A percentile compares a stretch with the other conserved stretches of the same genome.
Conservation (phyloP, 2,329 filamentous ascomycete genomes). For the Lasiodiplodia theobromae region DNA sequence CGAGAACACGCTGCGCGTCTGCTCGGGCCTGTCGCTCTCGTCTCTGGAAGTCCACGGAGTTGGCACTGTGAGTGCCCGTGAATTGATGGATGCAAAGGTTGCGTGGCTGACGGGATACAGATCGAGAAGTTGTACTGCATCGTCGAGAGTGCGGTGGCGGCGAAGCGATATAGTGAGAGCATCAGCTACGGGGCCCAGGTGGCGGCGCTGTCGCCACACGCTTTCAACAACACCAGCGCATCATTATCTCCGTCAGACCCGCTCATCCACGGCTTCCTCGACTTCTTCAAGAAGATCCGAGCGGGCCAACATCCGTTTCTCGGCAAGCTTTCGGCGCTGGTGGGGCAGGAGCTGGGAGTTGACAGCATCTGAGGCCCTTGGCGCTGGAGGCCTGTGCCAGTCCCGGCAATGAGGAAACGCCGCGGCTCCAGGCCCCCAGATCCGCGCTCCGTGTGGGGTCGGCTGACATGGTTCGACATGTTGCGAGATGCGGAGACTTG, state of each 20-base stretch:
- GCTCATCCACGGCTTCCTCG: slow-evolving; percentile 21
- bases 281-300: slow-evolving; percentile 26
- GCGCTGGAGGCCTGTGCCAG: neutral
- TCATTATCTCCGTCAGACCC: slow-evolving; percentile 13
- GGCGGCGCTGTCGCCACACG: slow-evolving; percentile 17
- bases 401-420: neutral
- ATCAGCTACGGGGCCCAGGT: slow-evolving; percentile 13
- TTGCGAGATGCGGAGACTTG: slow-evolving; percentile 5
- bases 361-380: slow-evolving; percentile 21
- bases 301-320: slow-evolving; percentile 25
- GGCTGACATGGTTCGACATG: neutral
- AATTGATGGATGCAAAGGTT: slow-evolving; percentile 41
- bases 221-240: slow-evolving; percentile 11
- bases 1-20: slow-evolving; percentile 45
- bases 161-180: slow-evolving; percentile 14
- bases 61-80: slow-evolving; percentile 50
- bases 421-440: slow-evolving; percentile 19
- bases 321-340: slow-evolving; percentile 14
- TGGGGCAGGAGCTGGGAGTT: slow-evolving; percentile 17
- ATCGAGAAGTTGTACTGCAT: slow-evolving; percentile 28
- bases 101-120: slow-evolving; percentile 5
- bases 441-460: neutral
- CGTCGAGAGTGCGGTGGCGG: slow-evolving; percentile 32
- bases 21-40: slow-evolving; percentile 40
- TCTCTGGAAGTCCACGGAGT: slow-evolving; percentile 55